phyloP scores from a whole-genome alignment of 2,329 filamentous ascomycete species.

The Rugonectria rugulosa region DNA sequence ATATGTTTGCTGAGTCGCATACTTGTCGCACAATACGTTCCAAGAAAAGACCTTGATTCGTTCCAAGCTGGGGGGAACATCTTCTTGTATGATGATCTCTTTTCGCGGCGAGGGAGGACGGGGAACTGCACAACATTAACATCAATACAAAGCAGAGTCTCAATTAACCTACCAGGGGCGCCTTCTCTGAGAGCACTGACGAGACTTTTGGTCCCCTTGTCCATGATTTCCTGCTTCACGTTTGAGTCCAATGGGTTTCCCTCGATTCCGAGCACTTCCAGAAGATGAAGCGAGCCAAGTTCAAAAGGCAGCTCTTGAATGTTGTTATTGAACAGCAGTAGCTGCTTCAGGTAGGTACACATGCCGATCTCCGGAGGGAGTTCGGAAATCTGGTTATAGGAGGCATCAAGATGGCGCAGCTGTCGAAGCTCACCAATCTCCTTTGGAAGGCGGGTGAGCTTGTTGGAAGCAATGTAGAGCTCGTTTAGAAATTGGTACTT shows the following conservation, averaged over 20 bases:
- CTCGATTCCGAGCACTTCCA: constrained; percentile 90
- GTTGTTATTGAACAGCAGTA: constrained; percentile 90
- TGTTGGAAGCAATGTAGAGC: constrained; percentile 93
- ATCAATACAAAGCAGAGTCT: background rate
- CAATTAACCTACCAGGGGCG: constrained; percentile 75
- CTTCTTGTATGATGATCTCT: constrained; percentile 79
- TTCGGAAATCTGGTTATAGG: constrained; percentile 82
- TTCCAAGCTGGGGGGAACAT: constrained; percentile 66
- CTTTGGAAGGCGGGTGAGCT: constrained; percentile 79
- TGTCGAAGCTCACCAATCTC: constrained; percentile 84
- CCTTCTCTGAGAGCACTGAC: constrained; percentile 85
- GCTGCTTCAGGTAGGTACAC: constrained; percentile 88
- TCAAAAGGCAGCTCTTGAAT: constrained; percentile 84
- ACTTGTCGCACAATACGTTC: constrained; percentile 96
- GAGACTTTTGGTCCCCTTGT: constrained; percentile 85
- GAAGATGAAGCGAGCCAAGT: constrained; percentile 84
- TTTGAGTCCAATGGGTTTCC: constrained; percentile 85
- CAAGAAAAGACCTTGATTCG: constrained; percentile 88
- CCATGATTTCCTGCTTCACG: constrained; percentile 82
- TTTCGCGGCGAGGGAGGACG: constrained; percentile 78
- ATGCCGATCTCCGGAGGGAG: constrained; percentile 94
- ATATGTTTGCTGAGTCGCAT: constrained; percentile 84
- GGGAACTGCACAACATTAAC: constrained; percentile 65
- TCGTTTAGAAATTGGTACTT: constrained; percentile 89
- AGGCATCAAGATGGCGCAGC: constrained; percentile 84